phyloP scores from a whole-genome alignment of 495 filamentous ascomycete genomes.

The Aspergillus carlsbadensis region DNA sequence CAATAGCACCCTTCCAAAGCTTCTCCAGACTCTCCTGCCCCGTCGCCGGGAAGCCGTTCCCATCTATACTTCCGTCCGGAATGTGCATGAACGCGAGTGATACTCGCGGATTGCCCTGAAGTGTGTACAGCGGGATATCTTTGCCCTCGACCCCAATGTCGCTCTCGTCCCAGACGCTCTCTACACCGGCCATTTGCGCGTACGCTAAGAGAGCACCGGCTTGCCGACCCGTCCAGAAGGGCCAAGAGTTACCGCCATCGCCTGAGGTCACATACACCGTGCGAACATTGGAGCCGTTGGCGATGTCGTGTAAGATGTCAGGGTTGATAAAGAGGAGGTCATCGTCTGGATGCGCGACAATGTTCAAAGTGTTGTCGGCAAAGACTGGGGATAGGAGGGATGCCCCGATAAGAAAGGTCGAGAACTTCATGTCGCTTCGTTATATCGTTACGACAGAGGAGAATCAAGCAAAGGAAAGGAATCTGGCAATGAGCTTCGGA shows the following conservation, averaged over 20 bases:
- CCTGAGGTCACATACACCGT: conserved; percentile 82
- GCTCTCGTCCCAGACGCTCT: conserved; percentile 12
- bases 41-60: conserved; percentile 11
- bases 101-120: conserved; percentile 3
- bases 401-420: background rate
- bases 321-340: conserved; percentile 23
- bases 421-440: background rate
- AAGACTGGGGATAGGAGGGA: background rate
- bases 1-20: conserved; percentile 16
- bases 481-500: too few relatives aligned
- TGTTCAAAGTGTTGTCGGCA: conserved; percentile 15
- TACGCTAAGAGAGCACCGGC: conserved; percentile 15
- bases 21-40: conserved; percentile 15
- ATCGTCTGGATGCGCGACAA: conserved; percentile 24
- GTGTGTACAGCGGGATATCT: conserved; percentile 15
- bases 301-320: conserved; percentile 15
- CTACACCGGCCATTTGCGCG: conserved; percentile 12
- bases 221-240: conserved; percentile 17
- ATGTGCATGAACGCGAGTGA: conserved; percentile 20
- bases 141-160: conserved; percentile 8
- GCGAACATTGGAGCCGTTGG: conserved; percentile 44
- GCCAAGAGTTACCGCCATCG: conserved; percentile 56
- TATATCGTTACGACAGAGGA: too few relatives aligned
- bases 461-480: too few relatives aligned
- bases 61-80: conserved; percentile 18